These are phyloP conservation scores for Lichtheimia corymbifera DNA, from an alignment of 371 early-diverging fungal species.

Conservation along the genomic window DNA sequence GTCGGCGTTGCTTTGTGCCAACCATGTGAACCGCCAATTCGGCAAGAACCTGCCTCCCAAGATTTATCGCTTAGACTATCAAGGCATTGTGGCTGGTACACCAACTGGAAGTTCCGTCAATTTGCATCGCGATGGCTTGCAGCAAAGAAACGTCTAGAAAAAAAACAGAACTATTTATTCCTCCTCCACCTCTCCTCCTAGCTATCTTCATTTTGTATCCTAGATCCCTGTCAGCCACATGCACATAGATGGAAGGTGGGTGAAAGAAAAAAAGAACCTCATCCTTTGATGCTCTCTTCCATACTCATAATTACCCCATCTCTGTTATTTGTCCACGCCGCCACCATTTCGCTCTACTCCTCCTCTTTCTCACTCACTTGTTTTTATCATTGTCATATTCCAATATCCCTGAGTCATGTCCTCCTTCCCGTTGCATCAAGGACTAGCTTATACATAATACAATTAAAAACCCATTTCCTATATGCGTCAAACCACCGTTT, in stretches of 20 bases:
- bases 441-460: no score
- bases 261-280: no score
- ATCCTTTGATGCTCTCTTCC: no score
- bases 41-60: constrained; percentile 53
- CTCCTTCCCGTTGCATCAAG: no score
- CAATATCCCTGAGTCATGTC: no score
- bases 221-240: background rate
- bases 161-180: background rate
- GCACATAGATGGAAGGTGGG: background rate
- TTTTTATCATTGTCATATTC: no score
- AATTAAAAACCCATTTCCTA: no score
- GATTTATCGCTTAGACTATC: constrained; percentile 50
- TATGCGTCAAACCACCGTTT: no score
- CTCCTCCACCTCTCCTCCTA: background rate
- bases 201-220: background rate
- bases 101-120: constrained; percentile 48
- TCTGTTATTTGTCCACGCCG: no score
- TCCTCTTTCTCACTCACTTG: no score
- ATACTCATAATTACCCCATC: no score
- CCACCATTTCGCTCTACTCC: no score
- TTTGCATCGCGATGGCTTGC: constrained; percentile 34
- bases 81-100: constrained; percentile 47
- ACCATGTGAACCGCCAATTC: constrained; percentile 58
- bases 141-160: constrained; percentile 28
- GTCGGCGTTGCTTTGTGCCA: constrained; percentile 55